A percentile compares a stretch with the other conserved stretches of the same genome.
phyloP scores from a whole-genome alignment of 2,329 filamentous ascomycete genomes.

The Neonectria faginata region DNA sequence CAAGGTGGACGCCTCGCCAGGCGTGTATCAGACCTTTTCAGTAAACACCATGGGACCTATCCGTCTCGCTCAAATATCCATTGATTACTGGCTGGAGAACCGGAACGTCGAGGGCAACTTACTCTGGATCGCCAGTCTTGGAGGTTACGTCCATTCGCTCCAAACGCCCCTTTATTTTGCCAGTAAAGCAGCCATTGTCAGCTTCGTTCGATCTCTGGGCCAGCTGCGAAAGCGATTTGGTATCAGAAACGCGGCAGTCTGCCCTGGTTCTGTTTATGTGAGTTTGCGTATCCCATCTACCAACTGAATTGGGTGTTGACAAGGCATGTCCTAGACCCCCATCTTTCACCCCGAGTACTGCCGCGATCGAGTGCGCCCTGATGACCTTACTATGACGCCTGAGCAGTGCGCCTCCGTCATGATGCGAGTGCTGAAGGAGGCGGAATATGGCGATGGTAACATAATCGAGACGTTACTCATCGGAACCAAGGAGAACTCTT shows the following conservation, averaged over 20 bases:
- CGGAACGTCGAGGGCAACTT: background rate
- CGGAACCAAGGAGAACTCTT: background rate
- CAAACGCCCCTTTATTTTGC: background rate
- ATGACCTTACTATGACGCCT: slow-evolving; percentile 17
- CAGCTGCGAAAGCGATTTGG: background rate
- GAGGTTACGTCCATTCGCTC: background rate
- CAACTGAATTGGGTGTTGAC: background rate
- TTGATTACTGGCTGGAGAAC: slow-evolving; percentile 10
- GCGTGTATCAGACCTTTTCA: slow-evolving; percentile 4
- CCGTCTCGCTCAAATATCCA: slow-evolving; percentile 12
- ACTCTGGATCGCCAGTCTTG: slow-evolving; percentile 2
- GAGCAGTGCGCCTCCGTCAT: slow-evolving; percentile 4
- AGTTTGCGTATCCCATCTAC: background rate
- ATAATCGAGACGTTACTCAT: background rate
- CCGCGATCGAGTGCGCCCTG: slow-evolving; percentile 16
- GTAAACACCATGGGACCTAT: slow-evolving; percentile 5
- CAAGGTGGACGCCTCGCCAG: slow-evolving; percentile 1
- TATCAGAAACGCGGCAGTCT: background rate
- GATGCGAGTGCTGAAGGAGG: background rate
- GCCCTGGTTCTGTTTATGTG: slow-evolving; percentile 1
- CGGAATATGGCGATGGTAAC: background rate
- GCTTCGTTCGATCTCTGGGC: slow-evolving; percentile 1
- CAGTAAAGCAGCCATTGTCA: background rate
- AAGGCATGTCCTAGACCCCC: slow-evolving; percentile 5
- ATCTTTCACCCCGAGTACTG: slow-evolving; percentile 30